A percentile compares a stretch with the other conserved stretches of the same genome.
Evolutionary conservation across 768 basidiomycete species (phyloP).

Genomic region (Exidia glandulosa): DNA sequence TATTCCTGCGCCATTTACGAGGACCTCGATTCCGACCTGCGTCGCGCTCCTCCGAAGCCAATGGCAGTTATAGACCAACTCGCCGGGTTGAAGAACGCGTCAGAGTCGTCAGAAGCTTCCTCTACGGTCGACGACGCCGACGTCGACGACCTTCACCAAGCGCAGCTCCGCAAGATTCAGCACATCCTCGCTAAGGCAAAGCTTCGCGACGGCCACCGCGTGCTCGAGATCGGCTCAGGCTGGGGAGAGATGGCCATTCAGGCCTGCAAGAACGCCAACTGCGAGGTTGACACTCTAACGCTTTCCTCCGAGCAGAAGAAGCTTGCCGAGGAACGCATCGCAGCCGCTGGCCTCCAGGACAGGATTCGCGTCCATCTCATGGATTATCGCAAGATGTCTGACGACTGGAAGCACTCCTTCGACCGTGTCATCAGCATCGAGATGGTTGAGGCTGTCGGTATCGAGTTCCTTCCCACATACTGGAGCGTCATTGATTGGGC

Average conservation of each 20-base stretch:
- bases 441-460: constrained; percentile 69
- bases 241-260: constrained; percentile 67
- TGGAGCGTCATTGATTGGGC: constrained; percentile 59
- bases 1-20: constrained; percentile 85
- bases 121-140: constrained; percentile 8
- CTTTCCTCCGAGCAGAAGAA: constrained; percentile 54
- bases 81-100: neutral
- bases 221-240: constrained; percentile 66
- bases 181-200: constrained; percentile 57
- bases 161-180: constrained; percentile 50
- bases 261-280: constrained; percentile 44
- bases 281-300: constrained; percentile 60
- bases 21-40: constrained; percentile 67
- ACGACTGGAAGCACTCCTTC: constrained; percentile 52
- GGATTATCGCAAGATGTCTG: constrained; percentile 59
- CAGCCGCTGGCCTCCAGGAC: constrained; percentile 35
- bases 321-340: constrained; percentile 46
- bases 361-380: constrained; percentile 57
- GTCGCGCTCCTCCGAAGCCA: neutral
- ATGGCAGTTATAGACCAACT: neutral
- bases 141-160: constrained; percentile 30
- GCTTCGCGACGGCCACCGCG: constrained; percentile 42
- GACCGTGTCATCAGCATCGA: constrained; percentile 64
- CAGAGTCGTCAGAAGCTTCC: constrained; percentile 7
- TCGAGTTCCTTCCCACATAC: constrained; percentile 53